These are phyloP conservation scores for Polyporus tsugae DNA, from an alignment of 1,284 basidiomycete species.

Conservation along the genomic window DNA sequence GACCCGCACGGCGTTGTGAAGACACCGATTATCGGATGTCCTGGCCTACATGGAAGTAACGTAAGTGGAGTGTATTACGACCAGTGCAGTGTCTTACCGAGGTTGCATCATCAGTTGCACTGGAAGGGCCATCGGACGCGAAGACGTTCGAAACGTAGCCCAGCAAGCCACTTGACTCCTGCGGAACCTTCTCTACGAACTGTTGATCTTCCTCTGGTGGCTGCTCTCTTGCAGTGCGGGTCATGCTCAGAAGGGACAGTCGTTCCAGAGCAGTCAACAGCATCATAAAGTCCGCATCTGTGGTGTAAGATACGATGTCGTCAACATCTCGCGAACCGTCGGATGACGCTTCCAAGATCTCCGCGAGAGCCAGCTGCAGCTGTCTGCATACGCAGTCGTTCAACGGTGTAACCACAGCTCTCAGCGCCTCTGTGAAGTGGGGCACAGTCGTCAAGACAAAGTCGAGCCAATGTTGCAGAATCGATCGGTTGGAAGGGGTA, in stretches of 20 bases:
- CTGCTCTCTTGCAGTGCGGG: conserved; percentile 57
- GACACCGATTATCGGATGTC: conserved; percentile 73
- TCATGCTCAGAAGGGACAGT: conserved; percentile 72
- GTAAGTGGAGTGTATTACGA: conserved; percentile 47
- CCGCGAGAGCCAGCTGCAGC: conserved; percentile 64
- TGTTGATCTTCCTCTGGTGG: conserved; percentile 66
- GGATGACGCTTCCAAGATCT: conserved; percentile 57
- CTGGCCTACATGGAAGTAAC: conserved; percentile 53
- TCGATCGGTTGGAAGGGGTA: conserved; percentile 71
- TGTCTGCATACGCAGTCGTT: conserved; percentile 86
- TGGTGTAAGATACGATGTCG: conserved; percentile 59
- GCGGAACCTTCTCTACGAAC: conserved; percentile 56
- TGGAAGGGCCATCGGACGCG: conserved; percentile 61
- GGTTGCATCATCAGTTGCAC: conserved; percentile 59
- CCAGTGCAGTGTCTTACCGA: conserved; percentile 55
- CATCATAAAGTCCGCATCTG: conserved; percentile 88
- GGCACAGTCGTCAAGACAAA: conserved; percentile 93
- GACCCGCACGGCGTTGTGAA: conserved; percentile 77
- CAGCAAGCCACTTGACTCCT: conserved; percentile 73
- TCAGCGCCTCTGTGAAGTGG: conserved; percentile 78
- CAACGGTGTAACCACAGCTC: conserved; percentile 77
- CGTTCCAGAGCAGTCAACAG: conserved; percentile 86
- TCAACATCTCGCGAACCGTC: conserved; percentile 44
- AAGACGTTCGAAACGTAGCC: conserved; percentile 87
- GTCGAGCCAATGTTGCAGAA: conserved; percentile 96